Conservation (phyloP, 2,329 filamentous ascomycete species). For the Gnomoniopsis smithogilvyi region DNA sequence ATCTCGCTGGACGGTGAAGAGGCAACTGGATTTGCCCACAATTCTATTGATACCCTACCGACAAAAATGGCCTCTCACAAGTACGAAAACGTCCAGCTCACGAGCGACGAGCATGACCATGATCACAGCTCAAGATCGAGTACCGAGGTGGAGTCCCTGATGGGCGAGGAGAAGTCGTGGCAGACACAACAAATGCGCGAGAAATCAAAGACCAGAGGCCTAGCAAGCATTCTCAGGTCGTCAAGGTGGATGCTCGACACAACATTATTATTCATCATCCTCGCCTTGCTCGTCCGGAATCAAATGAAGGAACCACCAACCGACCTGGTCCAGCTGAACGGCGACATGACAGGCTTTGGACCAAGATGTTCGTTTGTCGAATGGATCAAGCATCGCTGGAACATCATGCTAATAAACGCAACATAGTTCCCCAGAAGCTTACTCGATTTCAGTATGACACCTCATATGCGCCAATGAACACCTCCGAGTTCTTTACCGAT, state of each 20-base stretch:
- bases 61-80: constrained; percentile 20
- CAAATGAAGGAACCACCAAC: constrained; percentile 21
- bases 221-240: constrained; percentile 26
- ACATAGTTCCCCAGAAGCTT: constrained; percentile 29
- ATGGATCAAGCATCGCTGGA: constrained; percentile 2
- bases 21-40: constrained; percentile 11
- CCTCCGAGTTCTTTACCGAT: constrained; percentile 34
- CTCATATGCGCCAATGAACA: constrained; percentile 33
- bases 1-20: constrained; percentile 10
- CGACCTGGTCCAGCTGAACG: constrained; percentile 31
- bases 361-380: constrained; percentile 25
- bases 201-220: constrained; percentile 21
- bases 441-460: constrained; percentile 31
- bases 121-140: constrained; percentile 30
- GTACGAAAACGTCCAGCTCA: constrained; percentile 28
- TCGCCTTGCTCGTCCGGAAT: constrained; percentile 33
- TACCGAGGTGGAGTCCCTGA: constrained; percentile 38
- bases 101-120: constrained; percentile 28
- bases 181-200: constrained; percentile 26
- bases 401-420: neutral
- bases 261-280: constrained; percentile 33
- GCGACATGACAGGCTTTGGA: constrained; percentile 34
- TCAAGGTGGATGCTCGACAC: constrained; percentile 38
- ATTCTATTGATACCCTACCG: neutral
- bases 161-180: constrained; percentile 36